Percentiles rank a stretch among this genome's conserved stretches.
phyloP scores from a whole-genome alignment of 2,329 filamentous ascomycete species.

The Penicillium sp. region DNA sequence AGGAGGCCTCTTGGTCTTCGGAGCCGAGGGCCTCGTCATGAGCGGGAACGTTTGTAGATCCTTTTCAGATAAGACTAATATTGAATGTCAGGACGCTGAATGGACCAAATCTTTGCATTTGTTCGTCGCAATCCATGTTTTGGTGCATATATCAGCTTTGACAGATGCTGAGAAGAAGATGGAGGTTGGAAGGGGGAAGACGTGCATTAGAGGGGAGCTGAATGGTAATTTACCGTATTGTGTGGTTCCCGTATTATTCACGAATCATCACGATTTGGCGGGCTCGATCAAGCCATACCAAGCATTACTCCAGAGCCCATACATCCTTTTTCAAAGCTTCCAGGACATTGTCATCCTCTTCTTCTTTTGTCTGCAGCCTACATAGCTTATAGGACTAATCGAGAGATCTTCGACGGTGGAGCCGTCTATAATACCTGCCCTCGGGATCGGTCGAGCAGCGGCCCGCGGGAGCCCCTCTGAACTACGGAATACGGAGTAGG shows the following conservation, averaged over 20 bases:
- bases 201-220: background rate
- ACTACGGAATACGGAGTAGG: no score
- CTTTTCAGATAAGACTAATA: background rate
- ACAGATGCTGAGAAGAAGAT: background rate
- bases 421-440: no score
- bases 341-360: background rate
- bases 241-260: background rate
- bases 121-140: background rate
- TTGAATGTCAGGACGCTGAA: background rate
- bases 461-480: no score
- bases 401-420: no score
- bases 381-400: background rate
- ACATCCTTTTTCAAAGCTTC: no score
- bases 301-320: no score
- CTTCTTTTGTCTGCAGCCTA: no score
- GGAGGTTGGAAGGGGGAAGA: background rate
- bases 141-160: background rate
- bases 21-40: background rate
- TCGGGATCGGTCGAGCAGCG: no score
- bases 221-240: constrained; percentile 3
- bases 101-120: background rate
- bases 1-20: background rate
- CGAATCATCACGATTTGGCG: background rate
- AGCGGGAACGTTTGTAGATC: background rate
- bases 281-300: background rate